Conservation (phyloP, 306 rosid genomes). For the Citrullus mucosospermus region DNA sequence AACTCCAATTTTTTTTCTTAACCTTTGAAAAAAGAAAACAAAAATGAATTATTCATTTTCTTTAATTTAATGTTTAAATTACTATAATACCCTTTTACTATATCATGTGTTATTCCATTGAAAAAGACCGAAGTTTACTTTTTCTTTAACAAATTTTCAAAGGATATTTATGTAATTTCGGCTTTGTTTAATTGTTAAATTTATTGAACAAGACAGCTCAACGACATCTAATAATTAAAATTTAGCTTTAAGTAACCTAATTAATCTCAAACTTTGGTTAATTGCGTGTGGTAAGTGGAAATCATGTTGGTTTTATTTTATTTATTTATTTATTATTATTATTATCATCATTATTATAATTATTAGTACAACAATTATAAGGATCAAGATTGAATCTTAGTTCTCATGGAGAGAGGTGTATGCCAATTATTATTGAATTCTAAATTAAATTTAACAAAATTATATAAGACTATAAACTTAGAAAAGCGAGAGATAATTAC, state of each 20-base stretch:
- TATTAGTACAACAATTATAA: too few relatives aligned
- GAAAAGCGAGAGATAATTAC: neutral
- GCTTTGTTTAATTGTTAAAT: neutral
- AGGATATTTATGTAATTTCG: neutral
- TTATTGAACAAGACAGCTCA: neutral
- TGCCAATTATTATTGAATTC: too few relatives aligned
- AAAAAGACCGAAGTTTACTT: neutral
- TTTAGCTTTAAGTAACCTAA: neutral
- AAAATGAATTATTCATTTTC: neutral
- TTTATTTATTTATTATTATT: too few relatives aligned
- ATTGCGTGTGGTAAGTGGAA: conserved; percentile 1
- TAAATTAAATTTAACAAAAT: too few relatives aligned
- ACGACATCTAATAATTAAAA: neutral
- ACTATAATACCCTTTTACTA: neutral
- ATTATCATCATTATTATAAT: too few relatives aligned
- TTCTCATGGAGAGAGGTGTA: too few relatives aligned
- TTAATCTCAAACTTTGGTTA: conserved; percentile 3
- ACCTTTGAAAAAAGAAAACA: neutral
- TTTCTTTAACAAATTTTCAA: neutral
- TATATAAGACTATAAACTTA: neutral
- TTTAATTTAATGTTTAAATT: neutral
- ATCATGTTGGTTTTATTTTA: neutral
- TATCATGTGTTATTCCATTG: neutral
- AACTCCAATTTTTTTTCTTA: neutral
- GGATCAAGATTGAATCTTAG: too few relatives aligned